Conservation (phyloP, 352 stramenopile genomes). For the Phytophthora niederhauseri region DNA sequence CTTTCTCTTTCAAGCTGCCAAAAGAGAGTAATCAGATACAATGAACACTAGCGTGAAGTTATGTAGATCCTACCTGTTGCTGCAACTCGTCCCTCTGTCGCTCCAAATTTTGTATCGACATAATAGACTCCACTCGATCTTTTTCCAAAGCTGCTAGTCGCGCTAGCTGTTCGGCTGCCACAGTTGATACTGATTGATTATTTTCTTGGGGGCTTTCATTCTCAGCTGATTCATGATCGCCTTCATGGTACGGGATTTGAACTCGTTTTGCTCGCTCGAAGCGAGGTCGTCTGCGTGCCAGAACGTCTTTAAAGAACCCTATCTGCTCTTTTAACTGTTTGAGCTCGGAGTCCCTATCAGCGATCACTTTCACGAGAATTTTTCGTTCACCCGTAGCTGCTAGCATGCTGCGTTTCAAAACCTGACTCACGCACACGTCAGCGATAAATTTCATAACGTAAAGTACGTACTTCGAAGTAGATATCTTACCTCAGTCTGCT, state of each 20-base stretch:
- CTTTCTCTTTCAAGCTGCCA: conserved; percentile 18
- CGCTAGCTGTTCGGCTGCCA: conserved; percentile 13
- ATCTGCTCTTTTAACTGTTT: conserved; percentile 53
- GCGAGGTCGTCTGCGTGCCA: conserved; percentile 40
- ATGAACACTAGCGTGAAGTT: not conserved
- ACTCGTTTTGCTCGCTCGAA: conserved; percentile 13
- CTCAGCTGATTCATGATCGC: conserved; percentile 1
- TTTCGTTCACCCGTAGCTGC: conserved; percentile 49
- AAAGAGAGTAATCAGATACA: conserved; percentile 2
- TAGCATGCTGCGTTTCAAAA: conserved; percentile 45
- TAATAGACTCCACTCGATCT: conserved; percentile 25
- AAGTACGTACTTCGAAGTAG: no score
- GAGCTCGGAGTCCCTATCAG: conserved; percentile 41
- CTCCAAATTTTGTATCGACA: conserved; percentile 25
- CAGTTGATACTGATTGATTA: not conserved
- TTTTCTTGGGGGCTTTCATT: not conserved
- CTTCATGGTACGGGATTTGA: conserved; percentile 2
- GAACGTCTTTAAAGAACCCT: conserved; percentile 64
- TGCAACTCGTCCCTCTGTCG: conserved; percentile 12
- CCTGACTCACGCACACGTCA: conserved; percentile 20
- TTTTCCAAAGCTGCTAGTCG: conserved; percentile 26
- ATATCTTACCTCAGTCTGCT: conserved; percentile 50
- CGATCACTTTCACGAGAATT: conserved; percentile 31
- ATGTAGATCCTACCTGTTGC: conserved; percentile 20
- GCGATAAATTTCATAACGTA: not conserved